These are phyloP conservation scores for Ogataea naganishii DNA, from an alignment of 805 yeast genomes.

Conservation along the genomic window DNA sequence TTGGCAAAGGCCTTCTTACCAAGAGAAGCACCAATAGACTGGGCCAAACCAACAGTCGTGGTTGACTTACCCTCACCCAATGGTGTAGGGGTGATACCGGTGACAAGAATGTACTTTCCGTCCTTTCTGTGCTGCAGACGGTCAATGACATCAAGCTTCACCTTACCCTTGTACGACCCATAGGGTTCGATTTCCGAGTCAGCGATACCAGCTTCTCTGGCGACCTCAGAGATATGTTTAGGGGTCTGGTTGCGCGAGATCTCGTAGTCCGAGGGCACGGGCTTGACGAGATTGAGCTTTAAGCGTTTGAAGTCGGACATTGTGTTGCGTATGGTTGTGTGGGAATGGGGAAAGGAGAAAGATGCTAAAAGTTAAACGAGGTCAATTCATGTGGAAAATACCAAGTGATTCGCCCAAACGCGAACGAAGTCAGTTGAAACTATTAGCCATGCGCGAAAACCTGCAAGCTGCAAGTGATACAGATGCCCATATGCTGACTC, in stretches of 20 bases:
- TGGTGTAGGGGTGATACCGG: slow-evolving; percentile 98
- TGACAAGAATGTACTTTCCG: slow-evolving; percentile 86
- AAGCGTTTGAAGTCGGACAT: slow-evolving; percentile 29
- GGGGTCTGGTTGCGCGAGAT: slow-evolving; percentile 87
- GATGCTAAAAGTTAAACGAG: too few species aligned
- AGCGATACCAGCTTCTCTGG: slow-evolving; percentile 73
- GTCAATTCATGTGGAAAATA: too few species aligned
- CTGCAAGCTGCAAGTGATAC: too few species aligned
- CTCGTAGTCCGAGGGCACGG: slow-evolving; percentile 88
- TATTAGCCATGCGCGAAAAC: too few species aligned
- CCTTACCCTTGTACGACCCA: slow-evolving; percentile 88
- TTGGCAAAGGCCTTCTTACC: slow-evolving; percentile 81
- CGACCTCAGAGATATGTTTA: slow-evolving; percentile 66
- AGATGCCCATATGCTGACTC: too few species aligned
- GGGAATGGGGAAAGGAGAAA: slow-evolving; percentile 1
- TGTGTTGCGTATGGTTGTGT: slow-evolving; percentile 4
- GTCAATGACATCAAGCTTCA: slow-evolving; percentile 57
- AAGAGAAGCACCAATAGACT: slow-evolving; percentile 89
- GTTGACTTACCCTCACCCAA: slow-evolving; percentile 97
- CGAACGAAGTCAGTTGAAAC: too few species aligned
- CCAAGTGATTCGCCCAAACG: too few species aligned
- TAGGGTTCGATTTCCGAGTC: slow-evolving; percentile 76
- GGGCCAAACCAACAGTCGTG: slow-evolving; percentile 94
- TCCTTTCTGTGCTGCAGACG: slow-evolving; percentile 56
- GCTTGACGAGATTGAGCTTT: slow-evolving; percentile 31